Conservation (phyloP, 2,329 filamentous ascomycete species). For the Fusarium floridanum region DNA sequence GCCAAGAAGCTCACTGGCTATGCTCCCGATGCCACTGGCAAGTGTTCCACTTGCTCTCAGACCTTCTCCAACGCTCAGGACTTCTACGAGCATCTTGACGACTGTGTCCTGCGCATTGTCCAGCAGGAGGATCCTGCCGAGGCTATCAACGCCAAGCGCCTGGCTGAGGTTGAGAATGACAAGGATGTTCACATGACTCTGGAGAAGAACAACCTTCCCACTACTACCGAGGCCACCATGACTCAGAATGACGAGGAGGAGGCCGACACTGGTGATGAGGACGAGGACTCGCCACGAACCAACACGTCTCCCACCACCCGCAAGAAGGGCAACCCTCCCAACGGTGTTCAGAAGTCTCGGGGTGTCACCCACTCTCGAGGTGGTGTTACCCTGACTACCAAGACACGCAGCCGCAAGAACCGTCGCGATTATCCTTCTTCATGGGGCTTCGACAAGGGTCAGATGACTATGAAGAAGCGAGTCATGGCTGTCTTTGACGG, state of each 20-base stretch:
- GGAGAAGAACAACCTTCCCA: constrained; percentile 72
- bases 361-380: constrained; percentile 84
- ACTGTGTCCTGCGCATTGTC: constrained; percentile 78
- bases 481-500: constrained; percentile 95
- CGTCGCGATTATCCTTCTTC: constrained; percentile 92
- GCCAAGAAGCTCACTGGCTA: constrained; percentile 78
- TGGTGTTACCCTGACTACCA: constrained; percentile 71
- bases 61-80: constrained; percentile 95
- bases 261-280: constrained; percentile 66
- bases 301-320: constrained; percentile 58
- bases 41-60: constrained; percentile 92
- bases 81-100: constrained; percentile 96
- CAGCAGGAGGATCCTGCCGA: constrained; percentile 79
- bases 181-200: constrained; percentile 71
- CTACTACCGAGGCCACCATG: constrained; percentile 54
- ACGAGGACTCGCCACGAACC: constrained; percentile 63
- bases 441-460: constrained; percentile 91
- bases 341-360: constrained; percentile 74
- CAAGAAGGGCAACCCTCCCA: constrained; percentile 68
- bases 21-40: constrained; percentile 85
- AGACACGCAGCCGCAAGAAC: constrained; percentile 83
- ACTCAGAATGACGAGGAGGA: constrained; percentile 67
- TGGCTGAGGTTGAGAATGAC: constrained; percentile 76
- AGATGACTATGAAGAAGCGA: constrained; percentile 99
- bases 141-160: constrained; percentile 75